phyloP scores from a whole-genome alignment of 306 rosid species.

The Rosa multiflora region DNA sequence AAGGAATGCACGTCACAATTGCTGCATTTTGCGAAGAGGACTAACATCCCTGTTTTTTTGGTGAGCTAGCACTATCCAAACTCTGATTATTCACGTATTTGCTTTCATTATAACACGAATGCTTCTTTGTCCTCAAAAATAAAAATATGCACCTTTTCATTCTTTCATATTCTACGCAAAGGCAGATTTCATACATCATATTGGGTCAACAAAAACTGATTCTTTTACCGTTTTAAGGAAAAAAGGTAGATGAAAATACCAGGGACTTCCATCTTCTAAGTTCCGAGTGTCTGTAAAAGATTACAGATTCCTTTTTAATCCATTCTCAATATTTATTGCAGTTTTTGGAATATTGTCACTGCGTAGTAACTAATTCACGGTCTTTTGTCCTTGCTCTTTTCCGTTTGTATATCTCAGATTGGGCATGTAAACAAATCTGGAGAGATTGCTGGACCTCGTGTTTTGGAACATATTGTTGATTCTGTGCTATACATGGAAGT shows the following conservation, averaged over 20 bases:
- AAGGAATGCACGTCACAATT: conserved; percentile 88
- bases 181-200: background rate
- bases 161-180: background rate
- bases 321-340: background rate
- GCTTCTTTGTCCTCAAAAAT: background rate
- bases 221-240: background rate
- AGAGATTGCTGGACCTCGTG: conserved; percentile 93
- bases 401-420: conserved; percentile 49
- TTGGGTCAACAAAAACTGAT: background rate
- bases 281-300: background rate
- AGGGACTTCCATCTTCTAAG: background rate
- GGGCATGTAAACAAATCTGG: conserved; percentile 94
- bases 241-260: background rate
- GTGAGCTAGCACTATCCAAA: conserved; percentile 39
- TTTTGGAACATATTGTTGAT: conserved; percentile 93
- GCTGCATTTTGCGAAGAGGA: conserved; percentile 82
- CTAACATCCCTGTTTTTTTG: conserved; percentile 73
- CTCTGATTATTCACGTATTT: background rate
- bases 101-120: background rate
- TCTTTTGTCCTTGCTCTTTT: conserved; percentile 8
- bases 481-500: conserved; percentile 94
- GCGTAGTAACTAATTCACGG: background rate
- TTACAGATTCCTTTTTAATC: background rate
- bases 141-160: background rate
- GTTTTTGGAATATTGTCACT: background rate